Evolutionary conservation across 306 rosid genomes (phyloP), one percentile per base, ranked within the genome.

Genomic region (Ormosia semicastrata): DNA sequence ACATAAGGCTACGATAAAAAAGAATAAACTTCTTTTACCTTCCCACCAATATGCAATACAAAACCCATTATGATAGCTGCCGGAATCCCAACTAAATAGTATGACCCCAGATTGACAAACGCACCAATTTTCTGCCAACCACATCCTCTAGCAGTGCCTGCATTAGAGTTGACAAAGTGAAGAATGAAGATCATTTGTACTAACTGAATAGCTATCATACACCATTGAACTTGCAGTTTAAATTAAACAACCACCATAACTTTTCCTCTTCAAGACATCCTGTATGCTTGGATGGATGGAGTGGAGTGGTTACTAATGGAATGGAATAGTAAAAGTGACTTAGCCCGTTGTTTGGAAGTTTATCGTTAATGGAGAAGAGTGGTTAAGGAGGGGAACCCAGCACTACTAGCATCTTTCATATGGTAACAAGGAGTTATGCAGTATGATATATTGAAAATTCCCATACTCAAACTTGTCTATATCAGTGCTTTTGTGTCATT

Each of bases 81-180:
- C 8, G 97, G 97, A 79, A 92, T 81, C 40, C 98, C 98, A 43
- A 90, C 89, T 7, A 92, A 15, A 52, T 94, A 92, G 85, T 92
- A 92, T 50, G 95, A 81, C 5, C 95, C 94, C 17, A 92, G 88
- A 82, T 94, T 94, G 4, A 94, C 87, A 87, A 14, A 90, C 10
- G 98, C 95, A 49, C 97, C 97, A 53, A 89, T 88, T 78, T 90
- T 87, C 89, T 94, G 98, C 98, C 95, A 87, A 12, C 98, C 98
- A 65, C 95, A 87, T 41, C 97, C 97, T 88, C 97, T 90, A 54
- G 91, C 91, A 68, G 76, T 84, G 40, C 98, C 98, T 92, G 84
- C 64, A 77, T 85, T 40, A 53, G 53, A 37, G 65, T 81, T 32
- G 17, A 56, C 30, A 71, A 30, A 71, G n/a, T 32, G n/a, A 70